Evolutionary conservation across 805 yeast species (phyloP), one percentile per base, ranked within the genome.

Genomic region (Candida silvatica): DNA sequence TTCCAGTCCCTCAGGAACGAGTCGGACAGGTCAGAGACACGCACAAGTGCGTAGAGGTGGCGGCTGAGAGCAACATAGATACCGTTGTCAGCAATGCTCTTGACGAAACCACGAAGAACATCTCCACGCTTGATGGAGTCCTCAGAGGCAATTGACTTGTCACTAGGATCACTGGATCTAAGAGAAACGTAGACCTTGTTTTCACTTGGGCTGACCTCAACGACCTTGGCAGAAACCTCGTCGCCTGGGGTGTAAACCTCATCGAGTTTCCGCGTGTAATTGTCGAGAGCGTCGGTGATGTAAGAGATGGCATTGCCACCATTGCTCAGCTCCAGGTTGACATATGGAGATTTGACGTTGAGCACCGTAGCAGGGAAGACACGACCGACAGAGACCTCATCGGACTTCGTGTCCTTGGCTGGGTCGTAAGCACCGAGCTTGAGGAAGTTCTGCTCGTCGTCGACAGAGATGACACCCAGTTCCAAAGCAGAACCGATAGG

Each of bases 1-100:
- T 84, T 84, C 97, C 97, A 90, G 39, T 90, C 94, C 48, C 80
- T 81, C 51, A 86, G 61, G 48, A 63, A 84, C 1, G 80, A 66
- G 48, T 90, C 97, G 8, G 94, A 83, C 20, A 90, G 63, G 52
- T 88, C 88, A 29, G 80, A 59, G 33, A 86, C 77, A 49, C 85
- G 79, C 19, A 85, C 92, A 49, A 90, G 75, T 2, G 88, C 97
- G 46, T 73, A 74, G 18, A 83, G 64, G 1, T 67, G 62, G 42
- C 82, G 70, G 28, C 92, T 86, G 44, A 90, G 61, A 16, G 82
- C 68, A 33, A 90, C 80, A 52, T 80, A 85, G 18, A 90, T 57
- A 54, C 95, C 94, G 38, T 76, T 71, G 45, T 80, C 78, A 11
- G 82, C 72, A 32, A 87, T 69, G 41, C 76, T 76, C 51, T 77